Conservation (phyloP, 139 green algal species). For the Picochlorum sp. region DNA sequence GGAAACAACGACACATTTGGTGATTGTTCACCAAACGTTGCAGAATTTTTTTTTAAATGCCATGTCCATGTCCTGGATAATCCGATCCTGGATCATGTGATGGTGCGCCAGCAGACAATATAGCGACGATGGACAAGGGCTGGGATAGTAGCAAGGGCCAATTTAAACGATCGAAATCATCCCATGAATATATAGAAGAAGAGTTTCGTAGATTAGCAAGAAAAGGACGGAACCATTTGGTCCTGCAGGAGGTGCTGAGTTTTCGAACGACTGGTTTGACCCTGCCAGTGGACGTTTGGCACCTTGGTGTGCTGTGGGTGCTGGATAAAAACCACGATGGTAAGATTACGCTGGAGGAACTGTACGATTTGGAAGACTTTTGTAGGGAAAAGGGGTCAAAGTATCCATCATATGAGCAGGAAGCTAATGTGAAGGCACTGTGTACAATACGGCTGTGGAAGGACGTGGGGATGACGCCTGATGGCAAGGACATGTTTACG, state of each 20-base stretch:
- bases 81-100: too few relatives aligned
- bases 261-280: conserved; percentile 4
- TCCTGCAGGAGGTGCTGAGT: conserved; percentile 13
- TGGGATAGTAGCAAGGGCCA: too few relatives aligned
- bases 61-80: too few relatives aligned
- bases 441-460: conserved; percentile 30
- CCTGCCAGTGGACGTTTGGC: conserved; percentile 14
- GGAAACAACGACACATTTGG: too few relatives aligned
- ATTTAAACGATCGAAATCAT: neutral
- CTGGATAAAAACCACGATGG: conserved; percentile 38
- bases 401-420: conserved; percentile 31
- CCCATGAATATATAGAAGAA: conserved; percentile 11
- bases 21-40: too few relatives aligned
- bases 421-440: conserved; percentile 29
- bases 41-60: too few relatives aligned
- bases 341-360: conserved; percentile 25
- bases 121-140: too few relatives aligned
- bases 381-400: conserved; percentile 5
- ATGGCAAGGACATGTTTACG: conserved; percentile 22
- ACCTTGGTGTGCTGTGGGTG: conserved; percentile 32
- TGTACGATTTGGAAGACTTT: conserved; percentile 23
- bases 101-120: too few relatives aligned
- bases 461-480: neutral
- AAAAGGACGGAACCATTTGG: conserved; percentile 22
- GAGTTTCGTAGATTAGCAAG: conserved; percentile 11